phyloP scores from a whole-genome alignment of 139 green algal genomes.

The Chlorella sp. region DNA sequence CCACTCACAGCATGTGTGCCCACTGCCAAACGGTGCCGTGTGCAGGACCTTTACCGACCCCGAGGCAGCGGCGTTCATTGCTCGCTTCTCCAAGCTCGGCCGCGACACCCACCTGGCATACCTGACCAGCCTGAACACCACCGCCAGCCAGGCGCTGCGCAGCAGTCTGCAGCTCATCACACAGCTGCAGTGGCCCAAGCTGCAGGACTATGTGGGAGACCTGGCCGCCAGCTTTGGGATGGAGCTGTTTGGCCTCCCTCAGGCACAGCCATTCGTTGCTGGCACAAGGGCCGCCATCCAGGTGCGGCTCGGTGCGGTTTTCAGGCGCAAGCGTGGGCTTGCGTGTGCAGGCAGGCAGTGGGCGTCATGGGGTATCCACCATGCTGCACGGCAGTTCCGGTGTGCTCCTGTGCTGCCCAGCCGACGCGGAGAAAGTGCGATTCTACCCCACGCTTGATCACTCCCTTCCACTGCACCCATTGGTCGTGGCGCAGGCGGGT shows the following conservation, averaged over 20 bases:
- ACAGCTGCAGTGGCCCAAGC: not conserved
- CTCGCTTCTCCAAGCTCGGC: constrained; percentile 16
- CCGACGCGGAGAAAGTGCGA: no score
- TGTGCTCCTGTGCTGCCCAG: no score
- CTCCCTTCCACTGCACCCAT: no score
- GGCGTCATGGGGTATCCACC: no score
- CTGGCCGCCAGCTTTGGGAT: not conserved
- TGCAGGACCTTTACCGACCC: constrained; percentile 17
- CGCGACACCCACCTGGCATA: not conserved
- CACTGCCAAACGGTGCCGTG: no score
- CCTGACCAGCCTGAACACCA: constrained; percentile 2
- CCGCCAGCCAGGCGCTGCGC: not conserved
- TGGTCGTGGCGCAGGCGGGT: not conserved
- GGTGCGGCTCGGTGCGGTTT: not conserved
- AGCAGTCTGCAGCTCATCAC: constrained; percentile 21
- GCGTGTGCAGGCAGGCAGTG: not conserved
- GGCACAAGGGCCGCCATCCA: not conserved
- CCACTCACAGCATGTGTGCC: no score
- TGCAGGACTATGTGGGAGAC: constrained; percentile 40
- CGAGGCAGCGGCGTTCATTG: constrained; percentile 25
- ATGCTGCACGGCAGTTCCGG: no score
- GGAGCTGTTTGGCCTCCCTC: not conserved
- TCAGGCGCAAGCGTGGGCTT: no score
- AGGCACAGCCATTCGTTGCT: no score
- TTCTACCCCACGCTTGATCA: no score